Percentiles rank a stretch among this genome's conserved stretches.
Conservation (phyloP, 768 basidiomycete species). For the Lyophyllum decastes region DNA sequence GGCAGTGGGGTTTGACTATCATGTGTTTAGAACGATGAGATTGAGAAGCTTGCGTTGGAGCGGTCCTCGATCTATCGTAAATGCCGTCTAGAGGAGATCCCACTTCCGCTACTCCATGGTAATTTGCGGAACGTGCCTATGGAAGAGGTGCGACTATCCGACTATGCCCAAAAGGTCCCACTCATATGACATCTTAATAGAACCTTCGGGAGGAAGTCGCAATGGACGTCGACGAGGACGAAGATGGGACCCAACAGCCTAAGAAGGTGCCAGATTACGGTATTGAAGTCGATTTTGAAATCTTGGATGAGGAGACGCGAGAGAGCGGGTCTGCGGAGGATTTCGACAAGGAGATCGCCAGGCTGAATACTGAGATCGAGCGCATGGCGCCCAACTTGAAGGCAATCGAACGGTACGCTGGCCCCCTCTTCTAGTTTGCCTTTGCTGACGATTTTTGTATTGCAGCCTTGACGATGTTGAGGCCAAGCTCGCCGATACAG, state of each 20-base stretch:
- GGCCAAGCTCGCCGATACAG: slow-evolving; percentile 81
- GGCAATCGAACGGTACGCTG: slow-evolving; percentile 80
- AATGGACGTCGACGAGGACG: slow-evolving; percentile 93
- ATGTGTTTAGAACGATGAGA: slow-evolving; percentile 62
- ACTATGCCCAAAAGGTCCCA: neutral
- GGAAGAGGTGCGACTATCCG: slow-evolving; percentile 73
- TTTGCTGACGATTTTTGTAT: neutral
- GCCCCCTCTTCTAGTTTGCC: neutral
- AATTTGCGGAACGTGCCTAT: slow-evolving; percentile 86
- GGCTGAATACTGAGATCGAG: slow-evolving; percentile 80
- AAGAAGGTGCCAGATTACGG: slow-evolving; percentile 80
- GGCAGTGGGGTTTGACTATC: neutral
- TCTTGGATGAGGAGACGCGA: slow-evolving; percentile 73
- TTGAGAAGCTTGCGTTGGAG: slow-evolving; percentile 85
- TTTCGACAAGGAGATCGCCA: slow-evolving; percentile 72
- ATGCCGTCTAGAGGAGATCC: slow-evolving; percentile 91
- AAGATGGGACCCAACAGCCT: slow-evolving; percentile 74
- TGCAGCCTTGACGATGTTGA: slow-evolving; percentile 86
- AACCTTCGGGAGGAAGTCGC: slow-evolving; percentile 82
- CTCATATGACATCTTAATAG: slow-evolving; percentile 34
- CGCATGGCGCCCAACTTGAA: slow-evolving; percentile 97
- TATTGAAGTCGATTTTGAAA: slow-evolving; percentile 84
- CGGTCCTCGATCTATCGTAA: slow-evolving; percentile 86
- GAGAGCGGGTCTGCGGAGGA: slow-evolving; percentile 69
- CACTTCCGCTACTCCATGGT: slow-evolving; percentile 74